Evolutionary conservation across 116 monocot species (phyloP), one percentile per base, ranked within the genome.

Genomic region (Iris pallida): DNA sequence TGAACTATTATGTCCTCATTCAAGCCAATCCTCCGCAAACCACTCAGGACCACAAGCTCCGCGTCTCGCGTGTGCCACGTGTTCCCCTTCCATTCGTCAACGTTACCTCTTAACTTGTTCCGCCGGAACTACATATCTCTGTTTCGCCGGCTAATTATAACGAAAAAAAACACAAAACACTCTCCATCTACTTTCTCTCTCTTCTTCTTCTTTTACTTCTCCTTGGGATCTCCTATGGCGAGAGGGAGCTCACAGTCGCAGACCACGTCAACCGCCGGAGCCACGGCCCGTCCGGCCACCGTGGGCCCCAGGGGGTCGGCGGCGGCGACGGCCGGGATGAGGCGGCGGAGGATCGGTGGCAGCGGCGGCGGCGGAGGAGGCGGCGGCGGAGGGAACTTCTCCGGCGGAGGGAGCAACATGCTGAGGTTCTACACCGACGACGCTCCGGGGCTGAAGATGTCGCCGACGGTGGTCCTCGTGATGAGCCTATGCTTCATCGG

Each of bases 401-500:
- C 72, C 18, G 74, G 72, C 2, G 87, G 87, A 10, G 83, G 82
- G 42, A 82, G 79, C 65, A 89, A 89, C 77, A 89, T 89, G 89
- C 79, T 89, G 43, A 70, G 89, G 18, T 89, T 89, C 72, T 89
- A 89, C 75, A 89, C 85, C 57, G 89, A 82, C 66, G 89, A 89
- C 69, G 89, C 85, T 5, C 85, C 85, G 6, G 85, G 85, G 9
- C 60, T 89, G 8, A 85, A 85, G 79, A 85, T 89, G 85, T 71
- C 89, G 52, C 89, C 89, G n/a, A 89, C 85, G 45, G 76, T 89
- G 73, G 89, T 89, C 55, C 79, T 89, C 8, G 89, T 89, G 47
- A 89, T 88, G 88, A 84, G 84, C 56, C 72, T 89, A 9, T 85
- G 89, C 77, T 89, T 89, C 75, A 85, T 89, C 65, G 85, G 89